phyloP scores from a whole-genome alignment of 2,329 filamentous ascomycete genomes.

The Drechslerella dactyloides region DNA sequence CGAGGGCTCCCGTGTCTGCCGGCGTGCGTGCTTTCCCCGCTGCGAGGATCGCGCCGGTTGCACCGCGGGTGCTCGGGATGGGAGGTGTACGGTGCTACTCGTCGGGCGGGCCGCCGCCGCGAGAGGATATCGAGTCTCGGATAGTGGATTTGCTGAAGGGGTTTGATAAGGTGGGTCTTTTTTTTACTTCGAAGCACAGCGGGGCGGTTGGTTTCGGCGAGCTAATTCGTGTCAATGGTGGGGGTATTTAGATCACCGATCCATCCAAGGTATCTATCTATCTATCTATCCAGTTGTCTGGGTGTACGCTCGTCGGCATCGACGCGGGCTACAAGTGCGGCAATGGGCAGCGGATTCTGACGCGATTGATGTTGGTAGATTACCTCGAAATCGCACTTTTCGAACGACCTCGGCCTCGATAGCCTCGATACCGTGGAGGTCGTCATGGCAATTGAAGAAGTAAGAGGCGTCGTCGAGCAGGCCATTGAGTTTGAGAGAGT shows the following conservation, averaged over 20 bases:
- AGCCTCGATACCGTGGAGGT: conserved; percentile 98
- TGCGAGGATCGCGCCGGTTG: conserved; percentile 61
- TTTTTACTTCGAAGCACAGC: neutral
- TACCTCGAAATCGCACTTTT: conserved; percentile 82
- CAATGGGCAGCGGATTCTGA: conserved; percentile 5
- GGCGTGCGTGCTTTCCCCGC: conserved; percentile 69
- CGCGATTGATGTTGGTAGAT: conserved; percentile 66
- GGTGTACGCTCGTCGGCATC: no score
- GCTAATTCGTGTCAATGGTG: conserved; percentile 53
- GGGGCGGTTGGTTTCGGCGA: neutral
- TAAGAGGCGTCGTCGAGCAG: conserved; percentile 58
- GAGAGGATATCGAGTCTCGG: conserved; percentile 85
- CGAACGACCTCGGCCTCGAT: conserved; percentile 95
- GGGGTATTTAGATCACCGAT: conserved; percentile 68
- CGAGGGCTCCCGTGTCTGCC: conserved; percentile 66
- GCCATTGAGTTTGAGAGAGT: neutral
- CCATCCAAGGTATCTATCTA: conserved; percentile 65
- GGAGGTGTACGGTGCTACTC: conserved; percentile 84
- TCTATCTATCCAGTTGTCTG: neutral
- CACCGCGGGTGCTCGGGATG: conserved; percentile 61
- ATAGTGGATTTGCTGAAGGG: conserved; percentile 92
- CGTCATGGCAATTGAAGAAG: conserved; percentile 99
- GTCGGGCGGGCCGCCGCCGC: conserved; percentile 75
- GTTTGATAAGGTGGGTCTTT: conserved; percentile 84
- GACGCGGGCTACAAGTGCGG: conserved; percentile 19